Conservation (phyloP, 2,329 filamentous ascomycete species). For the Phialemonium atrogriseum region DNA sequence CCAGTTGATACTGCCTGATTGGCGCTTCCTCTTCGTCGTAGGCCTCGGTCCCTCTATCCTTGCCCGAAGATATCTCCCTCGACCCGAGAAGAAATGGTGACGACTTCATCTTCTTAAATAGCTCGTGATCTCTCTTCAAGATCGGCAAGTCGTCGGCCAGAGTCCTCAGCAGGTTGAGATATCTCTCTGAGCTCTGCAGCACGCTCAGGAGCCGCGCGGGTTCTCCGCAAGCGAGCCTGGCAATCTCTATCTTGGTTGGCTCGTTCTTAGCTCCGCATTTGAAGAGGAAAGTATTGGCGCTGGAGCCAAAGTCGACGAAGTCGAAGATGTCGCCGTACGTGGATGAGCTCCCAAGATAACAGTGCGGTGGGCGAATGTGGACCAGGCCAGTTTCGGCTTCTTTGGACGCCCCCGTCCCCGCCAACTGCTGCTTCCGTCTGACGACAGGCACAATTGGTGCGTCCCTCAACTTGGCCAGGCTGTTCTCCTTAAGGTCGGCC, state of each 20-base stretch:
- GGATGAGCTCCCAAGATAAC: constrained; percentile 66
- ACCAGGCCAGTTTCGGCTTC: constrained; percentile 33
- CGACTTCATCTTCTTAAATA: constrained; percentile 68
- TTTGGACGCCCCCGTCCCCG: constrained; percentile 25
- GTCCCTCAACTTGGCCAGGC: constrained; percentile 51
- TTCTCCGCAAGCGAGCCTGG: constrained; percentile 72
- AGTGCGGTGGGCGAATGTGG: constrained; percentile 60
- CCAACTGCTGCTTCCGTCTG: constrained; percentile 16
- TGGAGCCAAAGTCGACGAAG: constrained; percentile 86
- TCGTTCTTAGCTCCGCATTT: constrained; percentile 87
- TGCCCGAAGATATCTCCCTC: constrained; percentile 54
- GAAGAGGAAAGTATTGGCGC: constrained; percentile 82
- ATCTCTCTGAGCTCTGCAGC: constrained; percentile 76
- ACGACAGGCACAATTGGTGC: constrained; percentile 65
- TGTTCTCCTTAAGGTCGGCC: constrained; percentile 59
- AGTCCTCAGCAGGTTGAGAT: constrained; percentile 72
- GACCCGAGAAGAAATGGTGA: constrained; percentile 77
- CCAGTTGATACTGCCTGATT: constrained; percentile 72
- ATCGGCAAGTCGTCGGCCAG: constrained; percentile 63
- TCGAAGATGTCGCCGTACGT: constrained; percentile 87
- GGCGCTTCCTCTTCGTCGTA: constrained; percentile 52
- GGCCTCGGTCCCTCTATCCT: constrained; percentile 39
- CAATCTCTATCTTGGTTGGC: constrained; percentile 80
- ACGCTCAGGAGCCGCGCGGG: constrained; percentile 74
- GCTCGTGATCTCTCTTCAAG: constrained; percentile 68